Evolutionary conservation across 169 alveolate genomes (phyloP), one percentile per base, ranked within the genome.

Genomic region (Cryptosporidium meleagridis): DNA sequence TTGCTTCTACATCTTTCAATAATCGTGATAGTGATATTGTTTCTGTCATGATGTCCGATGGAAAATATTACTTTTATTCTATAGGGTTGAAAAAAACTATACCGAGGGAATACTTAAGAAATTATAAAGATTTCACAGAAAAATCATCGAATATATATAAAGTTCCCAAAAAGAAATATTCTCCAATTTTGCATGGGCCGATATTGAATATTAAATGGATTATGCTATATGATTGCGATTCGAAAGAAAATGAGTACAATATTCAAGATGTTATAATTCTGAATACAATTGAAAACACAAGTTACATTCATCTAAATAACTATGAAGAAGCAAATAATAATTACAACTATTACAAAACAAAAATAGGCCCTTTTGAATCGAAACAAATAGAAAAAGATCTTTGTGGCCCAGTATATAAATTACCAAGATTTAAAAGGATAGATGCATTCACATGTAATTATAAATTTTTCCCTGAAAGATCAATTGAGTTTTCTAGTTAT

Each of bases 371-470:
- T 48, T 29, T 5, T 0, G 69, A 80, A 14, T 45, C 41, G 14
- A 26, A 21, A 31, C 52, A 45, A 21, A 65, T 65, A 9, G 89
- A 61, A 16, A 80, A 31, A 9, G 18, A 65, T 33, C 31, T 80
- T 62, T 80, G 89, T 23, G 89, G 89, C 1, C 89, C 89, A 12
- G 89, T 80, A 41, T 80, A n/a, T 80, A 65, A 80, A 45, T 16
- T 80, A 1, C 89, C 89, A 10, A 80, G 89, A 80, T 80, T 80
- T 33, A 80, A 80, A 48, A 80, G 26, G 39, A 29, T 41, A 2
- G 75, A 80, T 23, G 12, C 59, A 9, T 80, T 80, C 5, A 33
- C 89, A 16, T 21, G 29, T 21, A 62, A 62, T 26, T 80, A 62
- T 48, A 26, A 59, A 23, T 39, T 80, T 44, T 80, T 61, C 39